Evolutionary conservation across 768 basidiomycete genomes (phyloP), one percentile per base, ranked within the genome.

Genomic region (Ramaria sp.): DNA sequence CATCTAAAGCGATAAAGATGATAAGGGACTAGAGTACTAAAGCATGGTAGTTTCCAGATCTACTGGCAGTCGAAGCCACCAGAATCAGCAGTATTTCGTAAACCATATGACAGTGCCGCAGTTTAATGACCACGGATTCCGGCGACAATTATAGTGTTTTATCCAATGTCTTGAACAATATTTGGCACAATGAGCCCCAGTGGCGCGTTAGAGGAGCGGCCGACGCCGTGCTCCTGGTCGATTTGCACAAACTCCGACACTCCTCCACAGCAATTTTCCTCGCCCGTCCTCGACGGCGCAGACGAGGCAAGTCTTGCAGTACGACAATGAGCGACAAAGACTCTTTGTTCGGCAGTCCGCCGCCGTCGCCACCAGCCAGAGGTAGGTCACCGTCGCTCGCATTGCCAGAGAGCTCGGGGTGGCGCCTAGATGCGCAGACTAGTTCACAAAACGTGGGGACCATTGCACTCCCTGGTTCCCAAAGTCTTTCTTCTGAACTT

Each of bases 401-500:
- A 53, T 73, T 86, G 49, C 81, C 83, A 64, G 73, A 76, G 64
- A 68, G 70, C 60, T 59, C 67, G 60, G 64, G 68, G 70, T 70
- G 46, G 55, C 55, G 46, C 55, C 30, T 50, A 42, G 55, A 57
- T 48, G 55, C 46, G 45, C 43, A 73, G 50, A 48, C 38, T 46
- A 48, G 51, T 71, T 72, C 77, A 83, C 78, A 86, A 86, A 89
- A 91, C 80, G 88, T 91, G 88, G 88, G 87, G 88, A 85, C 88
- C 86, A 89, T 89, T 90, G 88, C 88, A 90, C 88, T 90, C 88
- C 86, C 86, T 89, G 88, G 88, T 81, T 87, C 86, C 87, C 88
- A 86, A 75, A 77, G 74, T 71, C 20, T 27, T 58, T 76, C 75
- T 86, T 86, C 86, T 89, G 85, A 90, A 89, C 78, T 83, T 73